A percentile compares a stretch with the other conserved stretches of the same genome.
These are phyloP conservation scores for Epichloe sibirici DNA, from an alignment of 2,329 filamentous ascomycete species.

Conservation along the genomic window DNA sequence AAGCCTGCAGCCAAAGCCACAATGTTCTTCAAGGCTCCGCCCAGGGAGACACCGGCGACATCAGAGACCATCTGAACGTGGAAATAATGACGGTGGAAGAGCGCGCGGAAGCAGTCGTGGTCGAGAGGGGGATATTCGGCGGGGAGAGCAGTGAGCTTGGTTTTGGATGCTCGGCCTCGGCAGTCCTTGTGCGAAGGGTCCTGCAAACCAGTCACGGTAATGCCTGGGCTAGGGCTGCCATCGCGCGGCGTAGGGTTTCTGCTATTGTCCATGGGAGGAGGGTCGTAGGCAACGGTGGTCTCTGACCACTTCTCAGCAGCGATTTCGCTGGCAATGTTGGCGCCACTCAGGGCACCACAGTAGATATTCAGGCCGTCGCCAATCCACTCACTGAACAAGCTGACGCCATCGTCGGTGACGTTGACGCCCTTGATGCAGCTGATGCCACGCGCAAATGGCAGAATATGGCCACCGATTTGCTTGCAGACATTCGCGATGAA, in stretches of 20 bases:
- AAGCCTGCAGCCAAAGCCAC: constrained; percentile 90
- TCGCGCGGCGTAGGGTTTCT: constrained; percentile 48
- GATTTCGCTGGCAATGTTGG: constrained; percentile 93
- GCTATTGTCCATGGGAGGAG: constrained; percentile 68
- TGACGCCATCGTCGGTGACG: constrained; percentile 74
- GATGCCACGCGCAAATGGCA: constrained; percentile 85
- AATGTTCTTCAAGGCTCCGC: constrained; percentile 93
- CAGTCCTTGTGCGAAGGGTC: constrained; percentile 56
- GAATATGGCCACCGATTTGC: constrained; percentile 73
- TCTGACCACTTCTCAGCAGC: constrained; percentile 94
- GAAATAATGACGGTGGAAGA: constrained; percentile 97
- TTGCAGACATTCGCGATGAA: constrained; percentile 84
- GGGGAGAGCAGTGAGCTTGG: constrained; percentile 64
- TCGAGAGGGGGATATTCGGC: constrained; percentile 75
- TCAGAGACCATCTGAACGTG: constrained; percentile 89
- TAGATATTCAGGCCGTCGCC: constrained; percentile 87
- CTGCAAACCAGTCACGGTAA: constrained; percentile 41
- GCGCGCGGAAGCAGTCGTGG: constrained; percentile 66
- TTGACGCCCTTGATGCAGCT: constrained; percentile 98
- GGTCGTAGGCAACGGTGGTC: constrained; percentile 93
- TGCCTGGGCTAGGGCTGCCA: constrained; percentile 35
- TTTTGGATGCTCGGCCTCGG: constrained; percentile 52
- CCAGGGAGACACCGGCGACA: constrained; percentile 91
- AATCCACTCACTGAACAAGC: constrained; percentile 90
- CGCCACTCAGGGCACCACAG: constrained; percentile 87